phyloP scores from a whole-genome alignment of 495 filamentous ascomycete species.

The Xylaria intraflava region DNA sequence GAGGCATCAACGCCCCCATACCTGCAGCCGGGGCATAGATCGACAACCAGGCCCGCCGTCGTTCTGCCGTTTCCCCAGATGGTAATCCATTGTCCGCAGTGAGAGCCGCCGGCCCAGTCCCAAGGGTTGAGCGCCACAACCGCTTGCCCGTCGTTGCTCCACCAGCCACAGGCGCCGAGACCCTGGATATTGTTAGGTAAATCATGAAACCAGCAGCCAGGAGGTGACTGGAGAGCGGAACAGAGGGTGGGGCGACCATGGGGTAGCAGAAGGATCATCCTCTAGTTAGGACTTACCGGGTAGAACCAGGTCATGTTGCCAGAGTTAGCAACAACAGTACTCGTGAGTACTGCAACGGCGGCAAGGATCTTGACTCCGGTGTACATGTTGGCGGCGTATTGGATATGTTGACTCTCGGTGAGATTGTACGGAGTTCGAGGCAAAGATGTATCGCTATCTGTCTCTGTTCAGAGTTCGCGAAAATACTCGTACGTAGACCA shows the following conservation, averaged over 20 bases:
- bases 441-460: too few relatives aligned
- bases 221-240: neutral
- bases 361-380: neutral
- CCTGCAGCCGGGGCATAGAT: neutral
- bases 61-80: neutral
- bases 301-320: neutral
- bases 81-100: neutral
- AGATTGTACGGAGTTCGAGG: too few relatives aligned
- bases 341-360: neutral
- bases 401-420: too few relatives aligned
- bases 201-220: too few relatives aligned
- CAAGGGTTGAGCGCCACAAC: neutral
- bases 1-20: neutral
- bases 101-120: neutral
- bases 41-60: neutral
- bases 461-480: too few relatives aligned
- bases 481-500: too few relatives aligned
- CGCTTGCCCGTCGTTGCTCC: neutral
- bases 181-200: neutral
- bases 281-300: neutral
- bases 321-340: neutral
- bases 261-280: neutral
- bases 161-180: neutral
- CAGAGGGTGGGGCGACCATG: neutral
- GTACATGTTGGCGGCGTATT: too few relatives aligned